Base-by-base conservation (phyloP, 2,329 filamentous ascomycete species). In the Arthrocladium fulminans region DNA sequence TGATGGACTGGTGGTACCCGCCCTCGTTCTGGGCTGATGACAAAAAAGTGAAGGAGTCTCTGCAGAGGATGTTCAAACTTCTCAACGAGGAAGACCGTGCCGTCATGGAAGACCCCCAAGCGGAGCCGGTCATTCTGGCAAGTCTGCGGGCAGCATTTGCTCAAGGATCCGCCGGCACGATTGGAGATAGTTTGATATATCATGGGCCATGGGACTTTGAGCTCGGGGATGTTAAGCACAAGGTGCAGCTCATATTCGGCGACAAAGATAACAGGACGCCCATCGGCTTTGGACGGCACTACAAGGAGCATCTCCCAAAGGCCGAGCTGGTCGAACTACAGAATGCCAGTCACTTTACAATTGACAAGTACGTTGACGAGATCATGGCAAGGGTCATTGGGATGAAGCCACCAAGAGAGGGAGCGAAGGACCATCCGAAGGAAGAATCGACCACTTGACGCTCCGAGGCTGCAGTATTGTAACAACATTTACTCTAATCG, bases 321-420 rank as follows among this genome's bases (percentile, higher is more conserved):
- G 20, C 40, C 10, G 24, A 27, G 12, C 40, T 43, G 9, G 15
- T 27, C 10, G 40, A 25, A 20, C 23, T 43, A n/a, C 10, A 25
- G 22, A 23, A 30, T n/a, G 17, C 10, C 4, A 43, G n/a, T 7
- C 40, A 43, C 20, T 43, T 43, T n/a, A 43, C 19, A 13, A 43
- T 43, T 20, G 40, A 15, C 13, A 43, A 43, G 25, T 43, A 43
- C 27, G 8, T 27, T 22, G 40, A 43, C 15, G 40, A 43, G 40
- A 43, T 43, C 20, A n/a, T 46, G 23, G 41, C 41, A 17, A 17
- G 12, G 27, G 24, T 19, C 8, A n/a, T 29, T 20, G 41, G 23
- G 12, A 32, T 17, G 27, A 57, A 82, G 13, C 27, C 27, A 13
- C 27, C n/a, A n/a, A n/a, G n/a, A n/a, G n/a, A n/a, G n/a, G n/a